Evolutionary conservation across 2,329 filamentous ascomycete genomes (phyloP).

Genomic region (Epichloe sylvatica): DNA sequence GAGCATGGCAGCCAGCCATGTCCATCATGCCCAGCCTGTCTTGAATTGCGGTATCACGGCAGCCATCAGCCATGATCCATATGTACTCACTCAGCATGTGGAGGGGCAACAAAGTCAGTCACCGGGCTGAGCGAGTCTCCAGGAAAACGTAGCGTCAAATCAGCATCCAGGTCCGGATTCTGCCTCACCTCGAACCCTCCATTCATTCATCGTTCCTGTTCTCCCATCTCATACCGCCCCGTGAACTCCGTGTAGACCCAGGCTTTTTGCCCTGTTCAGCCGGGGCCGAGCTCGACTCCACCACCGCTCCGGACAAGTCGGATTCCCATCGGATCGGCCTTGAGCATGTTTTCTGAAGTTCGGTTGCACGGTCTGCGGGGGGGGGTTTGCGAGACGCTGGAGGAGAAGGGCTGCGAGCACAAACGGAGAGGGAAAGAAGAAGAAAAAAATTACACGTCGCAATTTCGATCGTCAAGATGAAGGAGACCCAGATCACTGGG

Average conservation of each 20-base stretch:
- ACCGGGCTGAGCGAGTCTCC: neutral
- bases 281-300: neutral
- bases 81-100: neutral
- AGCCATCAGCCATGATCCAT: neutral
- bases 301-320: neutral
- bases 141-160: neutral
- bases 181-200: neutral
- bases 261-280: no score
- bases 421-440: neutral
- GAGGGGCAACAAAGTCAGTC: neutral
- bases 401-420: neutral
- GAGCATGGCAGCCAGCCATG: neutral
- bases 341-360: neutral
- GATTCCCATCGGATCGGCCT: neutral
- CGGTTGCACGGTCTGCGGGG: neutral
- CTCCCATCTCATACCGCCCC: neutral
- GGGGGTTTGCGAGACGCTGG: neutral
- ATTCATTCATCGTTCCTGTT: neutral
- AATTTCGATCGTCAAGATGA: conserved; percentile 3
- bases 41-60: neutral
- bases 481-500: conserved; percentile 4
- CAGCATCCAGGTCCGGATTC: neutral
- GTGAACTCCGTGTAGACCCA: neutral
- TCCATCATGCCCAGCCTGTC: neutral
- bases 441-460: conserved; percentile 1